Evolutionary conservation across 2,329 filamentous ascomycete genomes (phyloP).

Genomic region (Ophiostoma sp.): DNA sequence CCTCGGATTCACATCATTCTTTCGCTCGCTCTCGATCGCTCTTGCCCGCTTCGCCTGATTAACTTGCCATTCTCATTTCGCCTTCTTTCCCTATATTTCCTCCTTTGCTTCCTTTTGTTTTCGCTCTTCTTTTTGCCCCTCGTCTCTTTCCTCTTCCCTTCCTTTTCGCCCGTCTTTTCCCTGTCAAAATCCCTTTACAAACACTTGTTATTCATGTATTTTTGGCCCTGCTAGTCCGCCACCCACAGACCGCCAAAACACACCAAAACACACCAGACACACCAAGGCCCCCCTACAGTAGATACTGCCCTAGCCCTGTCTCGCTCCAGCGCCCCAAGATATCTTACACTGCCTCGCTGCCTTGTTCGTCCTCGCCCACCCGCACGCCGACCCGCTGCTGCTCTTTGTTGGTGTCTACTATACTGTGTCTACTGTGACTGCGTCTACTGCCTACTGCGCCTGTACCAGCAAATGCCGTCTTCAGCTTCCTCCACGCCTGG

Average conservation of each 20-base stretch:
- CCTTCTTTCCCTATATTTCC: not conserved
- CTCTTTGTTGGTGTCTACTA: too few relatives aligned
- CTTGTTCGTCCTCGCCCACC: not conserved
- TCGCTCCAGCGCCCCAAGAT: not conserved
- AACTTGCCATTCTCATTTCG: not conserved
- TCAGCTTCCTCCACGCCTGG: not conserved
- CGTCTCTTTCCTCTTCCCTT: not conserved
- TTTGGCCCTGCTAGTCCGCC: not conserved
- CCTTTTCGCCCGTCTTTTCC: not conserved
- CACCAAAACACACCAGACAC: not conserved
- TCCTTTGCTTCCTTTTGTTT: not conserved
- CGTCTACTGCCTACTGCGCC: too few relatives aligned
- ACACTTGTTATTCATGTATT: not conserved
- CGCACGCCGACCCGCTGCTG: not conserved
- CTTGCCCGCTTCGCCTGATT: not conserved
- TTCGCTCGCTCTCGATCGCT: constrained; percentile 6
- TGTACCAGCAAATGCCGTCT: not conserved
- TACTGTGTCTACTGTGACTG: too few relatives aligned
- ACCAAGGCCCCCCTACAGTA: not conserved
- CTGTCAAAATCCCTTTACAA: not conserved
- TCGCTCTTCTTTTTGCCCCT: not conserved
- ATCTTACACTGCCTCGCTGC: not conserved
- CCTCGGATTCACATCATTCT: constrained; percentile 3
- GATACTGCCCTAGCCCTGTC: constrained; percentile 11
- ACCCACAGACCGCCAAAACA: not conserved